These are phyloP conservation scores for Lanzia echinophila DNA, from an alignment of 2,329 filamentous ascomycete genomes.

Conservation along the genomic window DNA sequence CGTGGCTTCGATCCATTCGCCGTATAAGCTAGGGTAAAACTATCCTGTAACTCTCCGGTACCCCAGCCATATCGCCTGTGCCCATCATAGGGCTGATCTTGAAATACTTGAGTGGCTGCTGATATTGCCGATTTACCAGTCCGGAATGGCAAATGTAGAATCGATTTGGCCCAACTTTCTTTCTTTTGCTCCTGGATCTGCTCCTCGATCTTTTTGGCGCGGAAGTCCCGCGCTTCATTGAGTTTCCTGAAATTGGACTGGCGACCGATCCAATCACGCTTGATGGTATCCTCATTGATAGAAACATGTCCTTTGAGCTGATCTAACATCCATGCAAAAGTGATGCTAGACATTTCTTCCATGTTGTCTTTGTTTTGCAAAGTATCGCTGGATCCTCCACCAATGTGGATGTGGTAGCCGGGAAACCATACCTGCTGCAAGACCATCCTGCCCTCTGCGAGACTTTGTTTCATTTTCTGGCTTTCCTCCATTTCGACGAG, in stretches of 20 bases:
- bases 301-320: neutral
- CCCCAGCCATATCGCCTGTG: too few species aligned
- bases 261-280: neutral
- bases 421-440: constrained; percentile 23
- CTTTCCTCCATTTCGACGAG: too few species aligned
- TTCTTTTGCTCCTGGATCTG: too few species aligned
- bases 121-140: too few species aligned
- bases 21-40: too few species aligned
- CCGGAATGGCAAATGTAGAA: too few species aligned
- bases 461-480: constrained; percentile 16
- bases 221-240: too few species aligned
- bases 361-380: constrained; percentile 4
- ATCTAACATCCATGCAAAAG: constrained; percentile 19
- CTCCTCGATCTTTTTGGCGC: too few species aligned
- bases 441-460: neutral
- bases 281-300: neutral
- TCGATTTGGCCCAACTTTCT: too few species aligned
- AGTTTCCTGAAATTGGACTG: neutral
- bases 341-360: constrained; percentile 10
- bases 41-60: too few species aligned
- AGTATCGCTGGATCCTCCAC: constrained; percentile 12
- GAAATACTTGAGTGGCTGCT: too few species aligned
- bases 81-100: too few species aligned
- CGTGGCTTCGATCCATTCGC: neutral
- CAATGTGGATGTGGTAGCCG: constrained; percentile 18